These are phyloP conservation scores for Mucor indicus DNA, from an alignment of 371 early-diverging fungal genomes.

Conservation along the genomic window DNA sequence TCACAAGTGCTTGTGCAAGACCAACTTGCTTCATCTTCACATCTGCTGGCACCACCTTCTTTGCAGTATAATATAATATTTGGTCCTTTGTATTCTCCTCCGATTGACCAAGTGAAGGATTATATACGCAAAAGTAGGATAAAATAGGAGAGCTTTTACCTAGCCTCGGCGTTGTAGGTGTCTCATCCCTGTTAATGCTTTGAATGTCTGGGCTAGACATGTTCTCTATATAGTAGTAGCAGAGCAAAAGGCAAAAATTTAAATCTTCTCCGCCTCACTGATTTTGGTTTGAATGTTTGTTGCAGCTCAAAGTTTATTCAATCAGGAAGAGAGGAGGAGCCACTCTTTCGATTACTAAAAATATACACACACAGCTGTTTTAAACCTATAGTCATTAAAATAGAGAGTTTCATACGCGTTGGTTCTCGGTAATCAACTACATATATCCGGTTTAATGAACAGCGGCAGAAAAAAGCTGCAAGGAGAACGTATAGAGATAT, in stretches of 20 bases:
- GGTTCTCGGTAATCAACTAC: too few species aligned
- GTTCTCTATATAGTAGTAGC: neutral
- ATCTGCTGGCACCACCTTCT: conserved; percentile 69
- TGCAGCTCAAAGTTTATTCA: too few species aligned
- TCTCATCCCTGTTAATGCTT: conserved; percentile 1
- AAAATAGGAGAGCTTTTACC: conserved; percentile 49
- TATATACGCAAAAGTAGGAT: conserved; percentile 76
- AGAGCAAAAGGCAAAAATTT: neutral
- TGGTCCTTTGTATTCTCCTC: conserved; percentile 74
- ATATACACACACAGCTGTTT: too few species aligned
- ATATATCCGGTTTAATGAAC: too few species aligned
- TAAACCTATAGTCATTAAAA: too few species aligned
- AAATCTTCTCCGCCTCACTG: too few species aligned
- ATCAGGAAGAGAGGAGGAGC: too few species aligned
- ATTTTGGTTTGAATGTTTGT: too few species aligned
- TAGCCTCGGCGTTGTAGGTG: conserved; percentile 5
- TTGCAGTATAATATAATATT: conserved; percentile 74
- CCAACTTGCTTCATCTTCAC: conserved; percentile 82
- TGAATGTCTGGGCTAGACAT: conserved; percentile 8
- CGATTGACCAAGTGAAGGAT: conserved; percentile 68
- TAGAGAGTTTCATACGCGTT: too few species aligned
- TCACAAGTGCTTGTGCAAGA: conserved; percentile 75
- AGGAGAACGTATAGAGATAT: too few species aligned
- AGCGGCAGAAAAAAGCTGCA: too few species aligned
- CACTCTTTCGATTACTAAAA: too few species aligned